phyloP scores from a whole-genome alignment of 2,329 filamentous ascomycete species.

The Apiospora pterosperma region DNA sequence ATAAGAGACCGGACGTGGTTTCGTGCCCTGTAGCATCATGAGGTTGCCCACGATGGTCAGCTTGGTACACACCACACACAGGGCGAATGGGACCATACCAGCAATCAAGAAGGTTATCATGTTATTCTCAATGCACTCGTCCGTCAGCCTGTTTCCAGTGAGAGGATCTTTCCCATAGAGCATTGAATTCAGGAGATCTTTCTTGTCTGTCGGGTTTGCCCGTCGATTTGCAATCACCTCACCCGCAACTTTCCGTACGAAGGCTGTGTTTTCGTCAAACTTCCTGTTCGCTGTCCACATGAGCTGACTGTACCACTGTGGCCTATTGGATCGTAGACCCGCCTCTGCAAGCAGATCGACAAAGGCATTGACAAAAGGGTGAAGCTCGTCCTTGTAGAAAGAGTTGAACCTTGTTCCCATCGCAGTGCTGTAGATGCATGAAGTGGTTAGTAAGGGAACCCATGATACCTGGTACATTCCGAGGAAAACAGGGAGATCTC shows the following conservation, averaged over 20 bases:
- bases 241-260: background rate
- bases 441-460: too few relatives aligned
- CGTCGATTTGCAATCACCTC: background rate
- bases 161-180: background rate
- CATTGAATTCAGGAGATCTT: background rate
- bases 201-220: background rate
- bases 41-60: too few relatives aligned
- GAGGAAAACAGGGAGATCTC: too few relatives aligned
- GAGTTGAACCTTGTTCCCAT: conserved; percentile 57
- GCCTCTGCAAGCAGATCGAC: conserved; percentile 9
- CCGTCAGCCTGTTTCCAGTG: background rate
- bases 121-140: background rate
- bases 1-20: background rate
- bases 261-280: background rate
- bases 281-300: background rate
- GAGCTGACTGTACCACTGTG: background rate
- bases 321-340: background rate
- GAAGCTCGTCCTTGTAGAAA: conserved; percentile 53
- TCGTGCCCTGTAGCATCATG: background rate
- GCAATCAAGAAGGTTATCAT: background rate
- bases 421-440: conserved; percentile 56
- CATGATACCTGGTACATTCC: too few relatives aligned
- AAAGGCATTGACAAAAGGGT: conserved; percentile 55
- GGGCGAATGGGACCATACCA: background rate
- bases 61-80: too few relatives aligned